phyloP scores from a whole-genome alignment of 2,329 filamentous ascomycete species.

The Alternaria conjuncta region DNA sequence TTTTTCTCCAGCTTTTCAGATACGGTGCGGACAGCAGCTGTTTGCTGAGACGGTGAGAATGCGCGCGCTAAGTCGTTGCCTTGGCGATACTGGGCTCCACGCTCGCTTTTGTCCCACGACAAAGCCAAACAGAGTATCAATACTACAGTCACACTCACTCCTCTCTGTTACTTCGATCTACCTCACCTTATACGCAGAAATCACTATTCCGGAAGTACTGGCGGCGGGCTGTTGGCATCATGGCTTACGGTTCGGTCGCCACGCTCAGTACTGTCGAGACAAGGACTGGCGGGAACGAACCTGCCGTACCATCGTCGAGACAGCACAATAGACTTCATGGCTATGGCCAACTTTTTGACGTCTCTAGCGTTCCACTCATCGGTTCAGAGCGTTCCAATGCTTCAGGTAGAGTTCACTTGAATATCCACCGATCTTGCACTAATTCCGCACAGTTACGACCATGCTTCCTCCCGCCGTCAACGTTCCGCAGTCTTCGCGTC shows the following conservation, averaged over 20 bases:
- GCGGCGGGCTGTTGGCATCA: neutral
- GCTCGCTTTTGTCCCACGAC: neutral
- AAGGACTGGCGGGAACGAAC: neutral
- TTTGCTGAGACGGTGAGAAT: neutral
- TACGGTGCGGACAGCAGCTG: too few relatives aligned
- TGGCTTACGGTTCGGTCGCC: neutral
- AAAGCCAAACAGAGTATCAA: neutral
- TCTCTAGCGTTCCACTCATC: neutral
- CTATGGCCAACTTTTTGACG: neutral
- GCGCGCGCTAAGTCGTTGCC: neutral
- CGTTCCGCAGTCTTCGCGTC: neutral
- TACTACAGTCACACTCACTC: neutral
- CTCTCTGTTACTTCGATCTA: neutral
- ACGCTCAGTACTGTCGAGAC: neutral
- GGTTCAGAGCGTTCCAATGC: neutral
- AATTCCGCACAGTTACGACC: neutral
- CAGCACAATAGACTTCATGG: neutral
- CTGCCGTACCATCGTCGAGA: neutral
- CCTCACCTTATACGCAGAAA: neutral
- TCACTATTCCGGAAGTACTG: neutral
- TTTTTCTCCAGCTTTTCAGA: too few relatives aligned
- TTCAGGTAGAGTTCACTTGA: neutral
- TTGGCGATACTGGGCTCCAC: neutral
- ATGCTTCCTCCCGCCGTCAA: neutral
- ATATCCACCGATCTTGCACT: neutral